A percentile compares a stretch with the other conserved stretches of the same genome.
Evolutionary conservation across 345 rosid species (phyloP).

Genomic region (Sisymbrium altissimum): DNA sequence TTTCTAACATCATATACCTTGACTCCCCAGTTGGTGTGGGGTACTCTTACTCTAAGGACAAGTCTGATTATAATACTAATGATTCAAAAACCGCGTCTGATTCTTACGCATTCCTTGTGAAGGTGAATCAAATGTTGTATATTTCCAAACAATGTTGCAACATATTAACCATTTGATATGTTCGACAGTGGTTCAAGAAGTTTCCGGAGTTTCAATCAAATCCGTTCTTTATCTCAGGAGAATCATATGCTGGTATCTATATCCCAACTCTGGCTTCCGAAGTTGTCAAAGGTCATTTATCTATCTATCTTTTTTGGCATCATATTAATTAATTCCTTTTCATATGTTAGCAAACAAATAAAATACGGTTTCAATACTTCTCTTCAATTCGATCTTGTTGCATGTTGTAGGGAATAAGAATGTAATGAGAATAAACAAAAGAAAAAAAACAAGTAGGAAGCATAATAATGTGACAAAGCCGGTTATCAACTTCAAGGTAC

Average conservation of each 20-base stretch:
- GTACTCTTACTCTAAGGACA: background rate
- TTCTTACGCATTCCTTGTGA: constrained; percentile 61
- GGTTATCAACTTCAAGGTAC: constrained; percentile 66
- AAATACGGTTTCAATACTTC: too few relatives aligned
- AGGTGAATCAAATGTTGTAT: constrained; percentile 38
- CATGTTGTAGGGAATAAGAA: constrained; percentile 51
- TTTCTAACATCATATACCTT: background rate
- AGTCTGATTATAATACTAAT: constrained; percentile 55
- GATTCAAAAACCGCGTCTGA: constrained; percentile 69
- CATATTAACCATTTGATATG: too few relatives aligned
- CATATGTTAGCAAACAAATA: too few relatives aligned
- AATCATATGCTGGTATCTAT: constrained; percentile 90
- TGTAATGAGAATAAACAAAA: background rate
- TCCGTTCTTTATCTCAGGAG: constrained; percentile 80
- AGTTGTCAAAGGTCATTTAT: constrained; percentile 60
- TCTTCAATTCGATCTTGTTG: too few relatives aligned
- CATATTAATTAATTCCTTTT: too few relatives aligned
- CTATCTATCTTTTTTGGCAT: background rate
- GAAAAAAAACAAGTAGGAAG: background rate
- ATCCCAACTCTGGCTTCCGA: constrained; percentile 81
- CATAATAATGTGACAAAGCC: constrained; percentile 46
- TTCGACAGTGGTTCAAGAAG: constrained; percentile 71
- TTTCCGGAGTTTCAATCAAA: constrained; percentile 73
- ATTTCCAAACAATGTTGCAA: background rate
- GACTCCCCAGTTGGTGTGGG: background rate